Evolutionary conservation across 805 yeast genomes (phyloP).

Genomic region (Candida maesae): DNA sequence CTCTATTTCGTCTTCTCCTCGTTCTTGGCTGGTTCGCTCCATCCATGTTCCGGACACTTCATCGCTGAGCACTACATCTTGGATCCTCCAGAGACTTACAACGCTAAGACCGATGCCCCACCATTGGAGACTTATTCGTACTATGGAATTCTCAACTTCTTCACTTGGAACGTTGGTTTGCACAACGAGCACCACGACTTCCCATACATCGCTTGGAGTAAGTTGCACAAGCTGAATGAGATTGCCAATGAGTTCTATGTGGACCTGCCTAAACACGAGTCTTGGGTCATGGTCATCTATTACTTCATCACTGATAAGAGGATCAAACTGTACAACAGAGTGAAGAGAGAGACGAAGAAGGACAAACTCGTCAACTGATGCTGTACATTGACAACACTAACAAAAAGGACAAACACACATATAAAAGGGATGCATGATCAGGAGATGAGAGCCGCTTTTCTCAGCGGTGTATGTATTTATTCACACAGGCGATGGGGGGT

Average conservation of each 20-base stretch:
- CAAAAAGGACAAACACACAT: too few species aligned
- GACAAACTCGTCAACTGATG: conserved; percentile 2
- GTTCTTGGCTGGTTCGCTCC: conserved; percentile 86
- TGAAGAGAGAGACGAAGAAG: conserved; percentile 49
- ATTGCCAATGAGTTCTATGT: conserved; percentile 81
- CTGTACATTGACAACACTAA: too few species aligned
- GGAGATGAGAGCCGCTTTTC: too few species aligned
- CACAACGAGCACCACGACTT: conserved; percentile 96
- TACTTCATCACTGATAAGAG: conserved; percentile 67
- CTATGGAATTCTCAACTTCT: conserved; percentile 70
- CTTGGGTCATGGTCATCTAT: conserved; percentile 76
- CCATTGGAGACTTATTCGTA: conserved; percentile 86
- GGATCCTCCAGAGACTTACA: conserved; percentile 43
- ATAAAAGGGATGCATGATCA: too few species aligned
- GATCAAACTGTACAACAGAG: conserved; percentile 76
- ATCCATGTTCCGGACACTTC: conserved; percentile 94
- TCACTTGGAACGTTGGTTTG: conserved; percentile 92
- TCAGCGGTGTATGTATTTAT: too few species aligned
- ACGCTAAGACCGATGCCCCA: conserved; percentile 34
- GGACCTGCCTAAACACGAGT: conserved; percentile 68
- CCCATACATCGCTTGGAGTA: conserved; percentile 91
- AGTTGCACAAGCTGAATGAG: conserved; percentile 55
- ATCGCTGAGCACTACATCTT: conserved; percentile 91
- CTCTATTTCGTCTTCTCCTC: conserved; percentile 70
- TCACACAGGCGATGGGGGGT: too few species aligned